Conservation (phyloP, 2,329 filamentous ascomycete species). For the Colletotrichum abscissum region DNA sequence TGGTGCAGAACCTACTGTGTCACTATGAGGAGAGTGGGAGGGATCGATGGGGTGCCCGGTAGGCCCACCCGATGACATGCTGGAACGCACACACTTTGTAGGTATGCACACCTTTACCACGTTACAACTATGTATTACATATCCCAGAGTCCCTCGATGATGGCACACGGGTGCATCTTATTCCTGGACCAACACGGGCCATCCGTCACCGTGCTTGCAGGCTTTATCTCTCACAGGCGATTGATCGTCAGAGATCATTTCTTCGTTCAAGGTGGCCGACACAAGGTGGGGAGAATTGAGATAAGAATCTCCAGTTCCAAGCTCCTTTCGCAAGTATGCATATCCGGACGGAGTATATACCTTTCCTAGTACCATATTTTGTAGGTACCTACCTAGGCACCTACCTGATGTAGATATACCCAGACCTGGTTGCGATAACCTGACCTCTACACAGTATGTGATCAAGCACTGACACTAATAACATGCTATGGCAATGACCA, state of each 20-base stretch:
- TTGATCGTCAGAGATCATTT: constrained; percentile 3
- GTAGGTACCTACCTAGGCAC: no score
- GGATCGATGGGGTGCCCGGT: not conserved
- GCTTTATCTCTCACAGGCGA: constrained; percentile 5
- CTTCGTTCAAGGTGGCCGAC: not conserved
- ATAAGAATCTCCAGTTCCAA: not conserved
- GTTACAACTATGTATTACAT: not conserved
- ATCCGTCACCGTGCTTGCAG: constrained; percentile 7
- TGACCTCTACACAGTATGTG: not conserved
- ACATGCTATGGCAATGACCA: not conserved
- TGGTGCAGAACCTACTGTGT: not conserved
- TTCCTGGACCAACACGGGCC: not conserved
- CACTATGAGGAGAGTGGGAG: not conserved
- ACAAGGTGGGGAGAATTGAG: not conserved
- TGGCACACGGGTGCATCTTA: not conserved
- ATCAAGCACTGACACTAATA: not conserved
- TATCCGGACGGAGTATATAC: no score
- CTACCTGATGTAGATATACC: no score
- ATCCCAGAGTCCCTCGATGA: not conserved
- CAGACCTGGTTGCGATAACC: no score
- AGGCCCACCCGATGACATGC: constrained; percentile 10
- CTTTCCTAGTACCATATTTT: no score
- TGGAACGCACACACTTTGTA: not conserved
- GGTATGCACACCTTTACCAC: not conserved
- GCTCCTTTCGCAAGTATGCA: not conserved